phyloP scores from a whole-genome alignment of 2,329 filamentous ascomycete genomes.

The Onygena corvina region DNA sequence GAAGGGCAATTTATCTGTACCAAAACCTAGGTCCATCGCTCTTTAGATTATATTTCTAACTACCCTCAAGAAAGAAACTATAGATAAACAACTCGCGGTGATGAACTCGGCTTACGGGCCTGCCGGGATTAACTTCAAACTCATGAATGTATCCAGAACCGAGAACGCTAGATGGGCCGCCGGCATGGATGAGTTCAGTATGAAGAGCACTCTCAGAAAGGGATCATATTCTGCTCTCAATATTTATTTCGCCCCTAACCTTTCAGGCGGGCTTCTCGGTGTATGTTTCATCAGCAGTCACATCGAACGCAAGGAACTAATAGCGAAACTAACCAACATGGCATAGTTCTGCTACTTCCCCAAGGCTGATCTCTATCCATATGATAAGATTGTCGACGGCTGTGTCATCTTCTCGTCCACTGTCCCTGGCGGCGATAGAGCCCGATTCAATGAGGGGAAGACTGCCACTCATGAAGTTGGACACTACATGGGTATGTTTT shows the following conservation, averaged over 20 bases:
- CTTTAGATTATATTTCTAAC: neutral
- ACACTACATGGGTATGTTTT: constrained; percentile 22
- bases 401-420: constrained; percentile 16
- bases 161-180: constrained; percentile 15
- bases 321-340: neutral
- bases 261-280: constrained; percentile 6
- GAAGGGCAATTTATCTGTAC: constrained; percentile 24
- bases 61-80: constrained; percentile 8
- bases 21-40: constrained; percentile 9
- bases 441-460: constrained; percentile 18
- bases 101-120: constrained; percentile 13
- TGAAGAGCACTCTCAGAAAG: constrained; percentile 17
- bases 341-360: constrained; percentile 11
- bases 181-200: constrained; percentile 8
- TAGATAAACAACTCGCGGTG: constrained; percentile 14
- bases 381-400: constrained; percentile 17
- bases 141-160: constrained; percentile 8
- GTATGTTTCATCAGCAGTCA: neutral
- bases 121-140: constrained; percentile 14
- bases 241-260: constrained; percentile 19
- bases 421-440: constrained; percentile 18
- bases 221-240: constrained; percentile 22
- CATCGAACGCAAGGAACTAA: neutral
- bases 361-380: neutral
- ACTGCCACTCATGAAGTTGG: constrained; percentile 25